phyloP scores from a whole-genome alignment of 2,329 filamentous ascomycete species.

The Coniochaeta sp. region DNA sequence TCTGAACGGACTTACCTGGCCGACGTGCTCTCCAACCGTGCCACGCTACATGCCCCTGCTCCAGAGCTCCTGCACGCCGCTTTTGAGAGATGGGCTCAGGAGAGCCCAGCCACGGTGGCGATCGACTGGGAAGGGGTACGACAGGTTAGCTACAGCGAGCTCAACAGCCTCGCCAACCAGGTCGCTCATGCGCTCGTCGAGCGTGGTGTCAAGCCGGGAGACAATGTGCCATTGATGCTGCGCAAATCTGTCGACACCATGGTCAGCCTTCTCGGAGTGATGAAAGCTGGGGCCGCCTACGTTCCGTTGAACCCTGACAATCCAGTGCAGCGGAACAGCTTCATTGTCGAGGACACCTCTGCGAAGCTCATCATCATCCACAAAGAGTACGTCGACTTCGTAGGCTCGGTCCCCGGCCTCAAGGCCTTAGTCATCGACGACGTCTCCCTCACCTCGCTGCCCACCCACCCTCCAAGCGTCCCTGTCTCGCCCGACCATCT shows the following conservation, averaged over 20 bases:
- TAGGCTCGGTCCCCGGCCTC: background rate
- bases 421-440: background rate
- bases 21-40: background rate
- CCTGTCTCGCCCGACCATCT: background rate
- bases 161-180: slow-evolving; percentile 2
- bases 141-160: slow-evolving; percentile 3
- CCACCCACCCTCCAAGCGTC: background rate
- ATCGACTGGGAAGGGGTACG: slow-evolving; percentile 4
- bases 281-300: background rate
- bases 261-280: background rate
- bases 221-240: slow-evolving; percentile 5
- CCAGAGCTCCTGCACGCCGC: slow-evolving; percentile 5
- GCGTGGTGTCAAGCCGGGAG: slow-evolving; percentile 1
- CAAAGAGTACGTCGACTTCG: slow-evolving; percentile 2
- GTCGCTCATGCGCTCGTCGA: slow-evolving; percentile 3
- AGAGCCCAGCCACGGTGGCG: background rate
- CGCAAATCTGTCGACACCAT: background rate
- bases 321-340: slow-evolving; percentile 11
- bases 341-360: background rate
- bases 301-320: slow-evolving; percentile 12
- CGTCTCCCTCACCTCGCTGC: background rate
- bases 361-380: slow-evolving; percentile 6
- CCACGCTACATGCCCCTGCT: slow-evolving; percentile 1
- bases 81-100: slow-evolving; percentile 5
- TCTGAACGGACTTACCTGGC: slow-evolving; percentile 2